phyloP scores from a whole-genome alignment of 192 early-diverging fungal genomes.

The Dissophora ornata region DNA sequence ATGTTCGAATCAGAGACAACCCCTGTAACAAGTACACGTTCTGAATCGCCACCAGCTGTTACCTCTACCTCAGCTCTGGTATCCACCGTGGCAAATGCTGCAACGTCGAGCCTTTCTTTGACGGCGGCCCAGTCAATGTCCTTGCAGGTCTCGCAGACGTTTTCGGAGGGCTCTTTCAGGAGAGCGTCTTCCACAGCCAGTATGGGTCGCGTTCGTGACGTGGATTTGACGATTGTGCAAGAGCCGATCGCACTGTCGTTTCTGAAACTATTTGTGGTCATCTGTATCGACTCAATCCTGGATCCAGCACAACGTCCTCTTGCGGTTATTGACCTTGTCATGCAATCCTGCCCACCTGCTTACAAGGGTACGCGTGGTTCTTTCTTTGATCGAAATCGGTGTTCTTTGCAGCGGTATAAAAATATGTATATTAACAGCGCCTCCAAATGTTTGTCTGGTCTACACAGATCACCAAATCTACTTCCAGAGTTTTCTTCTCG shows the following conservation, averaged over 20 bases:
- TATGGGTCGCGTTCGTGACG: slow-evolving; percentile 35
- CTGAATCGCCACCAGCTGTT: slow-evolving; percentile 18
- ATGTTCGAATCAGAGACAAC: slow-evolving; percentile 22
- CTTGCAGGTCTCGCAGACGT: slow-evolving; percentile 40
- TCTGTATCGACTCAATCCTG: slow-evolving; percentile 66
- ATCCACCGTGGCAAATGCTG: not conserved
- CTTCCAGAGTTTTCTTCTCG: slow-evolving; percentile 45
- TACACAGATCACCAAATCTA: slow-evolving; percentile 49
- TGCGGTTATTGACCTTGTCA: slow-evolving; percentile 27
- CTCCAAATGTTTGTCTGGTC: no score
- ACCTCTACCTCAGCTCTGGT: not conserved
- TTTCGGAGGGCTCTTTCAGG: slow-evolving; percentile 37
- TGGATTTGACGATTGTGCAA: slow-evolving; percentile 49
- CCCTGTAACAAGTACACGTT: slow-evolving; percentile 20
- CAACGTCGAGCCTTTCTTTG: slow-evolving; percentile 18
- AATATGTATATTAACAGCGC: no score
- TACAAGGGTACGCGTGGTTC: slow-evolving; percentile 34
- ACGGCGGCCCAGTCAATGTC: slow-evolving; percentile 29
- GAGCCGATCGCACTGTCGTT: slow-evolving; percentile 56
- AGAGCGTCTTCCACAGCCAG: slow-evolving; percentile 32
- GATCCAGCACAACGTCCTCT: slow-evolving; percentile 46
- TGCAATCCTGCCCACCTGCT: slow-evolving; percentile 49
- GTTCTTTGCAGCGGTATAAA: no score
- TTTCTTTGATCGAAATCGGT: not conserved
- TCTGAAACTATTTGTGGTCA: slow-evolving; percentile 66